phyloP scores from a whole-genome alignment of 108 stramenopile genomes.

The Heterococcus sp. region DNA sequence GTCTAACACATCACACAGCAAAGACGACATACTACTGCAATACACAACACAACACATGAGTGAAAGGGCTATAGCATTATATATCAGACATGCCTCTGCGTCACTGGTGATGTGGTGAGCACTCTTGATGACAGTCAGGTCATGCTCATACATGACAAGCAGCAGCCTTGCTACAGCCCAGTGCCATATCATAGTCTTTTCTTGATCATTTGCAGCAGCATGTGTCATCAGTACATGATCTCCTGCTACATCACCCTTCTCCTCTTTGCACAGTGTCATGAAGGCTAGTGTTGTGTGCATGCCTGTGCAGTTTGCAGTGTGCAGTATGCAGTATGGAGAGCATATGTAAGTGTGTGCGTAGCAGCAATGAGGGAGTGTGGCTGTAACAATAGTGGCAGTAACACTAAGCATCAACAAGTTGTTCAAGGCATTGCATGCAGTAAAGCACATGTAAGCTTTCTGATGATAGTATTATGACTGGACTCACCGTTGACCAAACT shows the following conservation, averaged over 20 bases:
- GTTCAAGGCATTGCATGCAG: neutral
- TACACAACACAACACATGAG: no score
- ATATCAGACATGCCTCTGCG: slow-evolving; percentile 37
- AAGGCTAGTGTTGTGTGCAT: slow-evolving; percentile 49
- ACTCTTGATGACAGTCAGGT: slow-evolving; percentile 31
- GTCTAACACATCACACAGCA: no score
- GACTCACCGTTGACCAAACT: slow-evolving; percentile 22
- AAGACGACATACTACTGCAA: no score
- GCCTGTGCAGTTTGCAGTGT: neutral
- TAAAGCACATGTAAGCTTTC: neutral
- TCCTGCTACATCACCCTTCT: neutral
- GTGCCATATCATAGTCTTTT: slow-evolving; percentile 24
- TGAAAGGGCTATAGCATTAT: no score
- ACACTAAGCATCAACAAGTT: neutral
- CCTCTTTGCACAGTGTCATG: slow-evolving; percentile 29
- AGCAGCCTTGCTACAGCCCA: slow-evolving; percentile 41
- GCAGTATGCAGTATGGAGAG: neutral
- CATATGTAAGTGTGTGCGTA: neutral
- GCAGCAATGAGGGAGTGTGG: neutral
- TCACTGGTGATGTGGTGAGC: slow-evolving; percentile 44
- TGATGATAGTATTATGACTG: neutral
- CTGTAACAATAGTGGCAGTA: neutral
- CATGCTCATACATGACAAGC: slow-evolving; percentile 40
- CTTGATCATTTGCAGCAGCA: neutral
- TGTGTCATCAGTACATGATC: neutral